Base-by-base conservation (phyloP, 371 early-diverging fungal genomes). In the Catenaria anguillulae region DNA sequence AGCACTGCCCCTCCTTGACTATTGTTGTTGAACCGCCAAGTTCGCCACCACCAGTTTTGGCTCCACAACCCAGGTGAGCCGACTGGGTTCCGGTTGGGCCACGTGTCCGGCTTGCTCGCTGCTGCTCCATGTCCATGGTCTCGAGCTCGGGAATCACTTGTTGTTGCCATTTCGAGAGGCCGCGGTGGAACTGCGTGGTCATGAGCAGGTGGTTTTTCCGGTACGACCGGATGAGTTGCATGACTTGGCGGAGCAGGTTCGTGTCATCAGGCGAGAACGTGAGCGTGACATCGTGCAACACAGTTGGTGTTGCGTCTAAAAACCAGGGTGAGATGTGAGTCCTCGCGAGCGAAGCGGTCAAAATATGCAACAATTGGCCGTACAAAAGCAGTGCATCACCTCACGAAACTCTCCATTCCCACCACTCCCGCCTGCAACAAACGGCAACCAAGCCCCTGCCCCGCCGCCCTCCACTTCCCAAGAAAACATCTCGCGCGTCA, bases 391-490 rank as follows among this genome's bases (percentile, higher is more conserved):
- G 12, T 15, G 33, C 31, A 36, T 33, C 42, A 2, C 13, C 15
- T 15, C 34, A 31, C 15, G 15, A 61, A 29, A n/a, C 21, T 4
- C 37, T 4, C n/a, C n/a, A n/a, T n/a, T n/a, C n/a, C n/a, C n/a
- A n/a, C n/a, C n/a, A n/a, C n/a, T n/a, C n/a, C n/a, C 34, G 34
- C 19, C 37, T 21, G 34, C 34, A 15, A 42, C 24, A 29, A 58
- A 58, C 43, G 59, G 59, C 13, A 58, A 15, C 59, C 59, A 58
- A 8, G 34, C 33, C 0, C 60, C 61, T 5, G 62, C n/a, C 29
- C 68, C 63, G 15, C n/a, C n/a, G n/a, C n/a, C n/a, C n/a, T 45
- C 34, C 50, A 73, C 48, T 50, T 73, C 66, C 71, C 71, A 73
- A 1, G 68, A 69, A 50, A 71, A 73, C 46, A 56, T 63, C 0